phyloP scores from a whole-genome alignment of 176 grass and related monocot genomes.

The Zizania latifolia region DNA sequence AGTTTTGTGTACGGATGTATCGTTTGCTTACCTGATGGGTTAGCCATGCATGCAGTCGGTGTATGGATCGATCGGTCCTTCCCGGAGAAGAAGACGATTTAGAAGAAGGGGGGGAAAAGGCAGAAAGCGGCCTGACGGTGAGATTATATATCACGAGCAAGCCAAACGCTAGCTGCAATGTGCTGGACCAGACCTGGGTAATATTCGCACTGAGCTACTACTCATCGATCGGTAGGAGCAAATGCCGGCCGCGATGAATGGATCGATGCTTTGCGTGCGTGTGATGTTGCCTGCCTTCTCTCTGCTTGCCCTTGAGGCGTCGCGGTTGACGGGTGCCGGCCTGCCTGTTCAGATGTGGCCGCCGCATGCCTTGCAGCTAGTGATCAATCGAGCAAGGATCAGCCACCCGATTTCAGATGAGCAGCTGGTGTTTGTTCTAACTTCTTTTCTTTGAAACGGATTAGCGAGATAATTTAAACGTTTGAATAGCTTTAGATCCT shows the following conservation, averaged over 20 bases:
- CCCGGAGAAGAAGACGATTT: neutral
- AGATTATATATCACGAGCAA: constrained; percentile 21
- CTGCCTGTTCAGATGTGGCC: constrained; percentile 14
- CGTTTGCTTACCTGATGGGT: neutral
- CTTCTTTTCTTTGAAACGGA: too few relatives aligned
- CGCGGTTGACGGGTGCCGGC: neutral
- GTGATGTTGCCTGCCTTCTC: neutral
- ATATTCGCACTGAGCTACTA: neutral
- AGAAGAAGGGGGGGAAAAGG: neutral
- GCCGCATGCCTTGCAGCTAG: neutral
- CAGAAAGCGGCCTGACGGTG: constrained; percentile 7
- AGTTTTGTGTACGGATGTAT: constrained; percentile 3
- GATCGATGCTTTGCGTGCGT: neutral
- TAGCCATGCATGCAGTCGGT: too few relatives aligned
- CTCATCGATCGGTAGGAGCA: neutral
- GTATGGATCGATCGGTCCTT: too few relatives aligned
- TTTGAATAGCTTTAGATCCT: too few relatives aligned
- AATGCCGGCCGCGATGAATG: neutral
- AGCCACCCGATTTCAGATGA: neutral
- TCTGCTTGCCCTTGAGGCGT: neutral
- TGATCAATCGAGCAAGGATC: neutral
- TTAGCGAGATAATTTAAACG: too few relatives aligned
- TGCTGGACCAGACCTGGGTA: neutral
- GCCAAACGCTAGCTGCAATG: neutral
- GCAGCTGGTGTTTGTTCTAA: too few relatives aligned